phyloP scores from a whole-genome alignment of 2,329 filamentous ascomycete genomes.

The Bipolaris victoriae region DNA sequence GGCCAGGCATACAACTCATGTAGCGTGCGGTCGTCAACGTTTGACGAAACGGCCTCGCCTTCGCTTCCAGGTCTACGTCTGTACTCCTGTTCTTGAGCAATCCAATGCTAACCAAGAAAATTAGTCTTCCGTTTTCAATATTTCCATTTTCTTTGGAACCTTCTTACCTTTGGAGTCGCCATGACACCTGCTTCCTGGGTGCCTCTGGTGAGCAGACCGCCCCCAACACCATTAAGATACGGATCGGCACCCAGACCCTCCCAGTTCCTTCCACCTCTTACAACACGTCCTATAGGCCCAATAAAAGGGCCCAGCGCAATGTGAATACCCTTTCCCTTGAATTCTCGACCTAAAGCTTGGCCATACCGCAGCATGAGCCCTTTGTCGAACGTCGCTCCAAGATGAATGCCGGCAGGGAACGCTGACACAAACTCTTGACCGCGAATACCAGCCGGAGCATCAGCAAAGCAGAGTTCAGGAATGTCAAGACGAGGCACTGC shows the following conservation, averaged over 20 bases:
- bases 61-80: conserved; percentile 46
- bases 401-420: conserved; percentile 40
- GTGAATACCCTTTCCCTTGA: conserved; percentile 73
- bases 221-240: conserved; percentile 62
- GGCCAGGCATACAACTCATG: conserved; percentile 73
- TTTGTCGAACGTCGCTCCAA: conserved; percentile 75
- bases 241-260: conserved; percentile 75
- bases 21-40: conserved; percentile 68
- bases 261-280: conserved; percentile 74
- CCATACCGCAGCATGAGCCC: conserved; percentile 70
- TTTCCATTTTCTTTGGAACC: too few relatives aligned
- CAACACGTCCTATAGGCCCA: conserved; percentile 73
- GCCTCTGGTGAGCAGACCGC: conserved; percentile 56
- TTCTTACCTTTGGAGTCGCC: conserved; percentile 28
- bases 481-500: conserved; percentile 47
- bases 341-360: conserved; percentile 71
- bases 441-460: conserved; percentile 45
- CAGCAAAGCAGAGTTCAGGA: conserved; percentile 49
- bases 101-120: conserved; percentile 42
- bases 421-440: conserved; percentile 42
- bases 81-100: conserved; percentile 64
- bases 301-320: conserved; percentile 72
- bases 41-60: conserved; percentile 64
- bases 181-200: conserved; percentile 60
- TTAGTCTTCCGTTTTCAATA: conserved; percentile 29